Conservation (phyloP, 78 protist species). For the Diacronema lutheri region DNA sequence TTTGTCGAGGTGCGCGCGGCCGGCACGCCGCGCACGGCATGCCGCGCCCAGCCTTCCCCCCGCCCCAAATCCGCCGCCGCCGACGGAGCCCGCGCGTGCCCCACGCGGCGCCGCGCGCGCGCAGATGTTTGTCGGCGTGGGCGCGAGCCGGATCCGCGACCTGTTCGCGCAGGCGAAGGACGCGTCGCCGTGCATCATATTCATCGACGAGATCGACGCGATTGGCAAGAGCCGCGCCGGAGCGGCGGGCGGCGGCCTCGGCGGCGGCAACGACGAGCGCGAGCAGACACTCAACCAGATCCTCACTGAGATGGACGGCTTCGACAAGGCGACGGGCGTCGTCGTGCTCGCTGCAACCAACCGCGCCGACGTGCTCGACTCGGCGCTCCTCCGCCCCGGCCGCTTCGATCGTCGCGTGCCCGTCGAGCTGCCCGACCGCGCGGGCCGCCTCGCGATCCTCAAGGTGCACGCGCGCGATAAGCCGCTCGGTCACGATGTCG, state of each 20-base stretch:
- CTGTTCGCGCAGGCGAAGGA: constrained; percentile 58
- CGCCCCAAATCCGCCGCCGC: too few species aligned
- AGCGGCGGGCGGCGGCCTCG: not conserved
- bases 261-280: constrained; percentile 81
- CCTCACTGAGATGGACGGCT: constrained; percentile 98
- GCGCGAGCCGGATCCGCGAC: constrained; percentile 81
- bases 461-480: constrained; percentile 74
- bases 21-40: too few species aligned
- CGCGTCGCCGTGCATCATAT: constrained; percentile 84
- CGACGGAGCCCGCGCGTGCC: too few species aligned
- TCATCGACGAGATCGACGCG: constrained; percentile 93
- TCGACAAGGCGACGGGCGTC: constrained; percentile 65
- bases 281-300: constrained; percentile 96
- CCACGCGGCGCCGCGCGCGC: too few species aligned
- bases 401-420: constrained; percentile 82
- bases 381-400: constrained; percentile 96
- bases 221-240: constrained; percentile 61
- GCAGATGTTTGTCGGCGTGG: constrained; percentile 96
- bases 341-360: constrained; percentile 96
- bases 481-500: constrained; percentile 43
- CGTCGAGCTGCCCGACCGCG: constrained; percentile 86
- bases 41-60: too few species aligned
- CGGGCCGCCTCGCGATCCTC: constrained; percentile 84
- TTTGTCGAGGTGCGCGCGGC: too few species aligned
- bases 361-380: constrained; percentile 78